Evolutionary conservation across 2,329 filamentous ascomycete species (phyloP).

Genomic region (Daldinia eschscholtzii): DNA sequence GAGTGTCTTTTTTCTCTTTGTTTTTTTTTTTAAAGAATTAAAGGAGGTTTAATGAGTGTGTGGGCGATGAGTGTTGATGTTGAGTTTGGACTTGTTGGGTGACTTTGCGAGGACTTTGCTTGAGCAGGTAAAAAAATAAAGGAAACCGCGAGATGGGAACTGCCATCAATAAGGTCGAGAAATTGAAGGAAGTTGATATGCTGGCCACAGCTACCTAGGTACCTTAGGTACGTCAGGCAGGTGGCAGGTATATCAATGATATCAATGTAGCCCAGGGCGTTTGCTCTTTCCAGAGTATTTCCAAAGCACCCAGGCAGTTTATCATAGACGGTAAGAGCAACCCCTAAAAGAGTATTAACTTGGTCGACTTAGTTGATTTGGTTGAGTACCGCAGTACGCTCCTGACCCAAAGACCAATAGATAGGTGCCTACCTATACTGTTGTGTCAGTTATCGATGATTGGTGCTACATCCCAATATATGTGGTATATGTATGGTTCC

Average conservation of each 20-base stretch:
- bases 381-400: not conserved
- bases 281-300: not conserved
- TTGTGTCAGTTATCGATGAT: no score
- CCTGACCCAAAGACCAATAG: no score
- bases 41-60: not conserved
- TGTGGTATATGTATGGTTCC: not conserved
- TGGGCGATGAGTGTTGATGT: not conserved
- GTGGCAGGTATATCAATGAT: not conserved
- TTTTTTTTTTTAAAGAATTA: not conserved
- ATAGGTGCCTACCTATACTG: no score
- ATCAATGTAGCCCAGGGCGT: not conserved
- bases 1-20: not conserved
- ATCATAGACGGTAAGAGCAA: not conserved
- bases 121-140: not conserved
- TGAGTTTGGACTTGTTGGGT: not conserved
- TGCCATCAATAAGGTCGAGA: not conserved
- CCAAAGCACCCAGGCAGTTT: not conserved
- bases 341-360: not conserved
- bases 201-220: not conserved
- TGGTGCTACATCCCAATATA: not conserved
- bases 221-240: not conserved
- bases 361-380: no score
- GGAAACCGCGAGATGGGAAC: not conserved
- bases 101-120: not conserved
- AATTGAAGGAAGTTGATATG: not conserved